Evolutionary conservation across 176 grass and related monocot species (phyloP).

Genomic region (Zoysia pacifica): DNA sequence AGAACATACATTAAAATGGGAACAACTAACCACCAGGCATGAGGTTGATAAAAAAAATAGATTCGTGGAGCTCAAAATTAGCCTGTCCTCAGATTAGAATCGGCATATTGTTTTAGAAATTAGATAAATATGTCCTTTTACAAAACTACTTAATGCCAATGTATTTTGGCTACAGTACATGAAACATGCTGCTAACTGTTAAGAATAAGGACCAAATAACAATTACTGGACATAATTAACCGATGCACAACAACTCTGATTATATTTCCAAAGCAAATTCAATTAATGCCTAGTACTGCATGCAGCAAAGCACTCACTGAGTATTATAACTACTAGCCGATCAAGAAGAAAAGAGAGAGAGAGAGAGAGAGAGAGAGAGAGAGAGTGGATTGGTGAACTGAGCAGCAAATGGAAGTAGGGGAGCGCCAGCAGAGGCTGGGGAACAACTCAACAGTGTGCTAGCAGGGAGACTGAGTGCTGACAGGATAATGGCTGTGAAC

Average conservation of each 20-base stretch:
- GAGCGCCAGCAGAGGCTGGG: neutral
- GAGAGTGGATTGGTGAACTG: neutral
- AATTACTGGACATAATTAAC: neutral
- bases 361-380: neutral
- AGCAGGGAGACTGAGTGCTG: neutral
- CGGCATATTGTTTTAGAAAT: neutral
- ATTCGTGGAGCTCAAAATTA: slow-evolving; percentile 5
- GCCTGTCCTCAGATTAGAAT: slow-evolving; percentile 15
- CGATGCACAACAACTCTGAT: neutral
- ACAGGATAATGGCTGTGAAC: neutral
- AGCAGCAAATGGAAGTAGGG: neutral
- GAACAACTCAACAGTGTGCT: neutral
- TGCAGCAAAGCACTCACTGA: neutral
- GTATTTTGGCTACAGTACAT: neutral
- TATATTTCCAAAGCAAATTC: neutral
- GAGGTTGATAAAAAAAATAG: neutral
- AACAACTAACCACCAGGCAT: slow-evolving; percentile 11
- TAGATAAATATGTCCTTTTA: neutral
- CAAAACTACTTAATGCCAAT: neutral
- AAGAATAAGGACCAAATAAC: neutral
- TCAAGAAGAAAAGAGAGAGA: neutral
- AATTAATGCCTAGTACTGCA: neutral
- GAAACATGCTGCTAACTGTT: neutral
- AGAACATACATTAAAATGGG: slow-evolving; percentile 15
- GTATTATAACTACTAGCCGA: neutral